Base-by-base conservation (phyloP, 306 rosid genomes). In the Erythrophleum fordii region DNA sequence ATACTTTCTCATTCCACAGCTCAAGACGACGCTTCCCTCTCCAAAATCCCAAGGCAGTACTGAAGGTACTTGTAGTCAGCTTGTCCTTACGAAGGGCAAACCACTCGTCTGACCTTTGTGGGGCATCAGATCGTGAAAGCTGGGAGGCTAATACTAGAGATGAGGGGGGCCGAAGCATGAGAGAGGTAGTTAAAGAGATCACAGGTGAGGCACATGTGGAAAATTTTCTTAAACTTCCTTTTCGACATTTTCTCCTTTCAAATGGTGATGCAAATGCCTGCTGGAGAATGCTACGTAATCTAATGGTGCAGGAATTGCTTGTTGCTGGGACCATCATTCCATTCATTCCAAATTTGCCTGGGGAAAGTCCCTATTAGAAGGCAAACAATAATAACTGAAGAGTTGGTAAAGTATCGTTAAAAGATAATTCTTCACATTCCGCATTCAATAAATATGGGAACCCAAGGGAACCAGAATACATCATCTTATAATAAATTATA, bases 41-140 rank as follows among this genome's bases (percentile, higher is more conserved):
- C 98, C 98, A 96, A 74, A 96, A 96, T 0, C 99, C 99, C 68
- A 96, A 85, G 28, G 93, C 98, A 8, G 99, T 93, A 72, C 99
- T 88, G 86, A 96, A 96, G 20, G 99, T 90, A 89, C 98, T 92
- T 8, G 98, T 91, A 20, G 98, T 96, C 49, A 96, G 91, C 83
- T 70, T 96, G 85, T 96, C 92, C 90, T 62, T 89, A n/a, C 99
- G 96, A 55, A 93, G 92, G 29, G 99, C 97, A 58, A 95, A 95
- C 98, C 99, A 95, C 84, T 96, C 99, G 0, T 92, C 94, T 2
- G 99, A 96, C 2, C 93, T 91, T 59, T 96, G 99, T 13, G 96
- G 90, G 76, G 92, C 84, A 48, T 90, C 86, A 0, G 90, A 85
- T 0, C 53, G 87, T 1, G 81, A 80, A 77, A 82, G 51, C 1